Evolutionary conservation across 1,284 basidiomycete genomes (phyloP), one percentile per base, ranked within the genome.

Genomic region (Irpex sp.): DNA sequence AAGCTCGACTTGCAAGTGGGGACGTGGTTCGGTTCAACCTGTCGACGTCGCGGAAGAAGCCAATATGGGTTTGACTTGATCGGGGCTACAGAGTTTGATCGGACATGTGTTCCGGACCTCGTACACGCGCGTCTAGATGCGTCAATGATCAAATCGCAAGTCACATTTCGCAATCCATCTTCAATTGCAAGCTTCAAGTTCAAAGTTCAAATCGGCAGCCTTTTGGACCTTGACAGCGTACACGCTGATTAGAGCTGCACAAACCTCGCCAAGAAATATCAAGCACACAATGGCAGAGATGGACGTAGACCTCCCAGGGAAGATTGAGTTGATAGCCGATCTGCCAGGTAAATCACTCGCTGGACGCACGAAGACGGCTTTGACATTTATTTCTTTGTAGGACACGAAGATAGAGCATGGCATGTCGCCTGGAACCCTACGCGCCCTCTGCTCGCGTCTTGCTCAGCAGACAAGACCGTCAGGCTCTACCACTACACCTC

Each of bases 381-480:
- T 6, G 7, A 8, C 31, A 57, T 61, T n/a, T 17, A 19, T 60
- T 11, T 33, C 33, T 46, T 13, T 39, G 15, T 70, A 84, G 93
- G 93, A 0, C 95, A 98, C 76, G 82, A 89, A 56, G 94, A 95
- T 66, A 85, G 92, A 56, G 92, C 88, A 17, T 99, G 97, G 97
- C 81, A 88, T 64, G 80, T 95, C 35, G 88, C 94, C 5, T 99
- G 96, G 94, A 98, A 98, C 73, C 94, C 95, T 0, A 78, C 82
- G 5, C 85, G 90, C 65, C 85, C 92, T 0, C 74, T 97, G 13
- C 80, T 99, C 13, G 95, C 97, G 0, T 94, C 95, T 4, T 98
- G 96, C 74, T 98, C 96, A 2, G 89, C 93, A 6, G 97, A 99
- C 77, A 97, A 95, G 76, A 88, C 93, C 2, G 92, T 98, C 62